Percentiles rank a stretch among this genome's conserved stretches.
Evolutionary conservation across 176 grass and related monocot species (phyloP).

Genomic region (Triticum dicoccoides): DNA sequence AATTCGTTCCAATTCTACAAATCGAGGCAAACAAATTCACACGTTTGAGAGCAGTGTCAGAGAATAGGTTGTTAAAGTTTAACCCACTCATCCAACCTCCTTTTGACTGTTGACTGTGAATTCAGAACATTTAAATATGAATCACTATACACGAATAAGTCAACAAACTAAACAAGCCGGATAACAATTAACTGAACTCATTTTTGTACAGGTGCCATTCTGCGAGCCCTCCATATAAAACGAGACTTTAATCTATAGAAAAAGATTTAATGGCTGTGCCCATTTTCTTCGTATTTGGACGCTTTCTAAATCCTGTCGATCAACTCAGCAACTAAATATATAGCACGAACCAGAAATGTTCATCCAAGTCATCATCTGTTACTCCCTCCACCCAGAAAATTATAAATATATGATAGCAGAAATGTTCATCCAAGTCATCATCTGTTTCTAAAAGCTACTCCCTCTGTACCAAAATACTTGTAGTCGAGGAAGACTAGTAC

Average conservation of each 20-base stretch:
- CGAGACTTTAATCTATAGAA: background rate
- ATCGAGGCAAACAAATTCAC: background rate
- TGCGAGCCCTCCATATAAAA: background rate
- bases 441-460: no score
- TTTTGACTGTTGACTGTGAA: slow-evolving; percentile 60
- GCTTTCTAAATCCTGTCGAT: background rate
- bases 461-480: no score
- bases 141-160: background rate
- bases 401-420: background rate
- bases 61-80: slow-evolving; percentile 86
- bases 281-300: no score
- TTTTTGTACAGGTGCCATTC: background rate
- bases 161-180: background rate
- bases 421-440: no score
- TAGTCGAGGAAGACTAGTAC: no score
- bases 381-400: background rate
- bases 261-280: no score
- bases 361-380: background rate
- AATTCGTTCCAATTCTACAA: background rate
- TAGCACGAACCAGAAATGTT: background rate
- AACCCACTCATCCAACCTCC: slow-evolving; percentile 96
- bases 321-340: background rate
- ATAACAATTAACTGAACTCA: background rate
- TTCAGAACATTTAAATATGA: background rate
- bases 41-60: background rate